Conservation (phyloP, 1,284 basidiomycete genomes). For the Entoloma clypeatum region DNA sequence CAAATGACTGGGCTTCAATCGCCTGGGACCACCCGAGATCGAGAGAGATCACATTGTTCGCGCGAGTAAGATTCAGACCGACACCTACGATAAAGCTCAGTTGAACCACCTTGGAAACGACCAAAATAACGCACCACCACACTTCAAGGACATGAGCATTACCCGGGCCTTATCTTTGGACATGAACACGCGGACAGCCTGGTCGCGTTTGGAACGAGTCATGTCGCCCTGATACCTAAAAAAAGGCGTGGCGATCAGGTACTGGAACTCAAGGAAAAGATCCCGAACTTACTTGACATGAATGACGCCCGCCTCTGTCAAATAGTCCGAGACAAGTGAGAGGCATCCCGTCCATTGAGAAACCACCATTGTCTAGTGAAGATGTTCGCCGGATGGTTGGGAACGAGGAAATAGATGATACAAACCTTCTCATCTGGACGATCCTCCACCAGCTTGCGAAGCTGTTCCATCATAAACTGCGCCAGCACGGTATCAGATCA, state of each 20-base stretch:
- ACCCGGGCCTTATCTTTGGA: slow-evolving; percentile 48
- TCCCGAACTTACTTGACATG: slow-evolving; percentile 46
- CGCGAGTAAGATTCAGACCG: slow-evolving; percentile 55
- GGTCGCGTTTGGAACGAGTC: slow-evolving; percentile 45
- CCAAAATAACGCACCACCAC: slow-evolving; percentile 41
- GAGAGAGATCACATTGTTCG: slow-evolving; percentile 59
- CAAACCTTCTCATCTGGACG: slow-evolving; percentile 56
- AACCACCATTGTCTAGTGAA: slow-evolving; percentile 50
- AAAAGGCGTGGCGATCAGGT: slow-evolving; percentile 1
- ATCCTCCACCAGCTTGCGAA: slow-evolving; percentile 37
- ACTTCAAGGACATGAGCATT: slow-evolving; percentile 60
- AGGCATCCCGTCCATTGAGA: slow-evolving; percentile 62
- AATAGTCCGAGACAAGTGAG: slow-evolving; percentile 50
- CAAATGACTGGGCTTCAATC: slow-evolving; percentile 52
- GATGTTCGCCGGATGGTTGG: background rate
- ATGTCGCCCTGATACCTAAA: slow-evolving; percentile 59
- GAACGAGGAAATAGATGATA: background rate
- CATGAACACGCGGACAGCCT: slow-evolving; percentile 54
- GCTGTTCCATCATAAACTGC: slow-evolving; percentile 53
- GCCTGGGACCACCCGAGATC: slow-evolving; percentile 62
- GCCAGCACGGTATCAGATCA: slow-evolving; percentile 1
- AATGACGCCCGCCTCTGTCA: slow-evolving; percentile 43
- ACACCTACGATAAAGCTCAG: slow-evolving; percentile 31
- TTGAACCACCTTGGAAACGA: background rate
- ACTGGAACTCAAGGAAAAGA: background rate